These are phyloP conservation scores for Leucocoprinus sp. DNA, from an alignment of 768 basidiomycete species.

Conservation along the genomic window DNA sequence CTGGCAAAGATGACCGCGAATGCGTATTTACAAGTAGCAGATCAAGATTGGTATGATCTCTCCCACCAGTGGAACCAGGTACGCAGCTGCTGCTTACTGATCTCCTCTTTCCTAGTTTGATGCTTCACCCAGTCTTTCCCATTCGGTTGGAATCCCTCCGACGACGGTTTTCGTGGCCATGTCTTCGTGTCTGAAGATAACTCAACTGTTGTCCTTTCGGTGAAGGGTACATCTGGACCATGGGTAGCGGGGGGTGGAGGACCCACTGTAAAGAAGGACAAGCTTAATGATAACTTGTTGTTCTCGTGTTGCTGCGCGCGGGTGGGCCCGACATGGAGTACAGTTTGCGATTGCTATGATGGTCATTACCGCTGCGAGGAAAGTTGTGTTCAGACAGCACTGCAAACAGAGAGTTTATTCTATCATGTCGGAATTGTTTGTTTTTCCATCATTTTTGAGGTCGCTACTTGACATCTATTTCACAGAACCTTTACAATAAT, in stretches of 20 bases:
- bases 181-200: slow-evolving; percentile 82
- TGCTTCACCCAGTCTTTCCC: slow-evolving; percentile 42
- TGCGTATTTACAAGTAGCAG: slow-evolving; percentile 53
- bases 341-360: slow-evolving; percentile 85
- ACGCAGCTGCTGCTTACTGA: slow-evolving; percentile 17
- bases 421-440: slow-evolving; percentile 80
- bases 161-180: slow-evolving; percentile 90
- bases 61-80: slow-evolving; percentile 56
- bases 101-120: background rate
- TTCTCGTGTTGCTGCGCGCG: slow-evolving; percentile 96
- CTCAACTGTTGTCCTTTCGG: slow-evolving; percentile 75
- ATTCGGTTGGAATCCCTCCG: slow-evolving; percentile 84
- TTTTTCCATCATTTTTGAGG: slow-evolving; percentile 8
- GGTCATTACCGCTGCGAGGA: slow-evolving; percentile 72
- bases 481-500: slow-evolving; percentile 87
- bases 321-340: slow-evolving; percentile 89
- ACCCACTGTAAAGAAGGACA: slow-evolving; percentile 82
- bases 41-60: slow-evolving; percentile 66
- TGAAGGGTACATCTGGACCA: slow-evolving; percentile 90
- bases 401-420: slow-evolving; percentile 78
- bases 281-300: slow-evolving; percentile 89
- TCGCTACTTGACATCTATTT: background rate
- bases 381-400: slow-evolving; percentile 68
- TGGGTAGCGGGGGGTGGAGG: slow-evolving; percentile 64
- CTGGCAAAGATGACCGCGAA: slow-evolving; percentile 90